Evolutionary conservation across 2,329 filamentous ascomycete species (phyloP).

Genomic region (Fusarium miscanthi): DNA sequence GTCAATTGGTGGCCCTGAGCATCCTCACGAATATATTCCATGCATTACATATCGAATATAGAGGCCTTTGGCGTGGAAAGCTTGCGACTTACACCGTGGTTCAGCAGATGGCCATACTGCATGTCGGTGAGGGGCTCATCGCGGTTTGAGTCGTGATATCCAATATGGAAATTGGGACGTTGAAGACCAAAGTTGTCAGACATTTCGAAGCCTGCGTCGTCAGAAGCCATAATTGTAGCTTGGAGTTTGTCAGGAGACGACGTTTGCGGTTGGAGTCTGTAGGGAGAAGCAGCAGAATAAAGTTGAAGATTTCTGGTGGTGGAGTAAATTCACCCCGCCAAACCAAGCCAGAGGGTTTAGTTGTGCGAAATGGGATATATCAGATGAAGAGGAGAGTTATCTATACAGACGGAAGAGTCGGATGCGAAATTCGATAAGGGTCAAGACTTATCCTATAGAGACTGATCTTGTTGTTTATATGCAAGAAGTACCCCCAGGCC

Average conservation of each 20-base stretch:
- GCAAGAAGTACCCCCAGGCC: neutral
- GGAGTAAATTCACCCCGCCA: slow-evolving; percentile 46
- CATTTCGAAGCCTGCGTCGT: slow-evolving; percentile 35
- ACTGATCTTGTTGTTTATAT: neutral
- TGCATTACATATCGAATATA: neutral
- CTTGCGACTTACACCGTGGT: slow-evolving; percentile 69
- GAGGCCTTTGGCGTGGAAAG: slow-evolving; percentile 4
- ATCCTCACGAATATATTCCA: neutral
- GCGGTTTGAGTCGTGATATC: slow-evolving; percentile 77
- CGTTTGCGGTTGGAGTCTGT: slow-evolving; percentile 8
- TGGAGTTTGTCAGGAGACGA: neutral
- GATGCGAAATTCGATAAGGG: neutral
- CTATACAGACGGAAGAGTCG: neutral
- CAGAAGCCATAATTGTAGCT: slow-evolving; percentile 40
- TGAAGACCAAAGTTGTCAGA: slow-evolving; percentile 45
- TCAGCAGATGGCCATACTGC: slow-evolving; percentile 74
- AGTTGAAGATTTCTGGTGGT: slow-evolving; percentile 45
- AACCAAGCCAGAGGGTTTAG: slow-evolving; percentile 12
- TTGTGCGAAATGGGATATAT: slow-evolving; percentile 24
- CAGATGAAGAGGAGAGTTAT: neutral
- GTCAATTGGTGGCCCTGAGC: slow-evolving; percentile 31
- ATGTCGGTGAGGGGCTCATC: slow-evolving; percentile 69
- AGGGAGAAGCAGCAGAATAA: slow-evolving; percentile 1
- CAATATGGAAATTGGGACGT: slow-evolving; percentile 71
- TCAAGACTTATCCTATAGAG: too few species aligned